Percentiles rank a stretch among this genome's conserved stretches.
Conservation (phyloP, 2,329 filamentous ascomycete species). For the Trichoderma citrinoviride region DNA sequence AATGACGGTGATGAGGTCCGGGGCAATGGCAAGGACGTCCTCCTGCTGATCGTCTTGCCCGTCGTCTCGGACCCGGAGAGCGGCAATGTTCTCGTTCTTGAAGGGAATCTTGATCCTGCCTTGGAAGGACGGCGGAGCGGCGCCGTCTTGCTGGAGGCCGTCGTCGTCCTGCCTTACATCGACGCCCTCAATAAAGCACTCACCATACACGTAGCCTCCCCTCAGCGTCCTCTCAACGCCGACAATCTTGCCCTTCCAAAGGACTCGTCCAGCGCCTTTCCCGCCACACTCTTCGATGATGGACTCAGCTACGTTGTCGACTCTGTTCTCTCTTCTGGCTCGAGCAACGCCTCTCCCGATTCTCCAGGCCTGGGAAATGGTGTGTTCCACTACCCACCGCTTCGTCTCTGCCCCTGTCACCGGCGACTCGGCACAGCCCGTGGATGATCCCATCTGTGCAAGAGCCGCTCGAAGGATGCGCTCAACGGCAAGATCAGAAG, state of each 20-base stretch:
- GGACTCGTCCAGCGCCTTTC: slow-evolving; percentile 48
- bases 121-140: slow-evolving; percentile 30
- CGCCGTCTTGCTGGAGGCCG: not conserved
- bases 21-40: slow-evolving; percentile 51
- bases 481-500: slow-evolving; percentile 48
- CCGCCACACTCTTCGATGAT: slow-evolving; percentile 60
- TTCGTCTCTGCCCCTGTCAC: slow-evolving; percentile 49
- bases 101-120: slow-evolving; percentile 64
- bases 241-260: slow-evolving; percentile 65
- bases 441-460: slow-evolving; percentile 55
- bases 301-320: slow-evolving; percentile 54
- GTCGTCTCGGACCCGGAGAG: slow-evolving; percentile 38
- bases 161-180: slow-evolving; percentile 38
- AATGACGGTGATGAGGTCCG: slow-evolving; percentile 55
- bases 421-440: slow-evolving; percentile 48
- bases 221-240: slow-evolving; percentile 55
- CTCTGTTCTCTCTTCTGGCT: slow-evolving; percentile 47
- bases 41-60: slow-evolving; percentile 40
- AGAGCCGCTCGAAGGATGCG: slow-evolving; percentile 50
- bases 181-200: slow-evolving; percentile 53
- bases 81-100: slow-evolving; percentile 73
- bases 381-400: slow-evolving; percentile 52
- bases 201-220: slow-evolving; percentile 59
- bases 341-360: slow-evolving; percentile 60
- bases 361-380: slow-evolving; percentile 53